phyloP scores from a whole-genome alignment of 2,329 filamentous ascomycete species.

The Trichoderma pleuroti region DNA sequence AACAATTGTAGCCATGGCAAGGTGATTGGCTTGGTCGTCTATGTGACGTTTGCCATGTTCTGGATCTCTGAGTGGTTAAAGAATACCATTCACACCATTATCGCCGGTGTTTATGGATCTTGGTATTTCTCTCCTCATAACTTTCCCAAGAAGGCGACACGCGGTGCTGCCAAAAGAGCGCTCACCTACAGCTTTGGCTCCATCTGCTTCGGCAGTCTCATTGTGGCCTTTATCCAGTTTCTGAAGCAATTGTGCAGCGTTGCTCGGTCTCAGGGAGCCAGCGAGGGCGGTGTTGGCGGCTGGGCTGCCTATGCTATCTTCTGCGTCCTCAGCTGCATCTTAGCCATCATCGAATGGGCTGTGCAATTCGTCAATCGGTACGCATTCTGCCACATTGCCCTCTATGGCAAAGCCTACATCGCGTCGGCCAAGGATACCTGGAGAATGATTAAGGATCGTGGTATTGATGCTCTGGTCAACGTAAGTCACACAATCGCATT shows the following conservation, averaged over 20 bases:
- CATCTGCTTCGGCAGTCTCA: conserved; percentile 78
- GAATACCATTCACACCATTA: conserved; percentile 84
- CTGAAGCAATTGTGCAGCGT: conserved; percentile 77
- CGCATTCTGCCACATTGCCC: conserved; percentile 86
- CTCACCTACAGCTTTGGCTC: conserved; percentile 91
- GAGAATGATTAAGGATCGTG: conserved; percentile 87
- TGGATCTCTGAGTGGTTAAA: conserved; percentile 95
- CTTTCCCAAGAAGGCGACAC: conserved; percentile 74
- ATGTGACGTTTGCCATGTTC: conserved; percentile 86
- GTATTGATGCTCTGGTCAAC: conserved; percentile 85
- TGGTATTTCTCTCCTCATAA: conserved; percentile 81
- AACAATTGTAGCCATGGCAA: conserved; percentile 67
- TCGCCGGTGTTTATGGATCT: conserved; percentile 83
- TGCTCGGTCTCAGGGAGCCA: conserved; percentile 58
- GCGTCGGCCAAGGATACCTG: conserved; percentile 85
- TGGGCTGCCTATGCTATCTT: conserved; percentile 63
- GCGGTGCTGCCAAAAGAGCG: conserved; percentile 76
- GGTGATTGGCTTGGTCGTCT: conserved; percentile 80
- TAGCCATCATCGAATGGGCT: conserved; percentile 77
- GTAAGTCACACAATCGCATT: conserved; percentile 27
- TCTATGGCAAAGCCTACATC: conserved; percentile 88
- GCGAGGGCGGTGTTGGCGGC: conserved; percentile 72
- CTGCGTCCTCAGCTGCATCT: conserved; percentile 73
- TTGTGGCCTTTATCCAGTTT: conserved; percentile 84
- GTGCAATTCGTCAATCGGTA: conserved; percentile 88